Base-by-base conservation (phyloP, 2,329 filamentous ascomycete species). In the Lasiodiplodia theobromae region DNA sequence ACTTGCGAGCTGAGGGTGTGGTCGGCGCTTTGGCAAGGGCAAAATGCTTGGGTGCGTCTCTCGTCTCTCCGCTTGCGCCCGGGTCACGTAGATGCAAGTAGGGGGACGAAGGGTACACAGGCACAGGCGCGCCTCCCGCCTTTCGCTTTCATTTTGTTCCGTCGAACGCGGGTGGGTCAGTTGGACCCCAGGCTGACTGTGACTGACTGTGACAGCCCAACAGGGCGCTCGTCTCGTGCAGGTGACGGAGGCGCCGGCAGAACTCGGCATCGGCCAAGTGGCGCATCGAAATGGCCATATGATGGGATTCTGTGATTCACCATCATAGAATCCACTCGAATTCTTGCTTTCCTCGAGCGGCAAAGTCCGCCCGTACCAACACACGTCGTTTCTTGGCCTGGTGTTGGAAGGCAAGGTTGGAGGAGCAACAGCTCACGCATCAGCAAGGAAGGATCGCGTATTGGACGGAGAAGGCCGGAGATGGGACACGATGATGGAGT, bases 201-300 rank as follows among this genome's bases (percentile, higher is more conserved):
- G 57, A 62, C 57, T 16, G 25, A 62, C 34, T 49, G 58, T 64
- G 60, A 64, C 60, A 64, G 60, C 60, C 60, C 60, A 38, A 52
- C 60, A 64, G 44, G 60, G 60, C 60, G 60, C 31, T 23, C 10
- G 11, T 31, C 60, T 37, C 60, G 60, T 64, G 60, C 44, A 7
- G 28, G 11, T 47, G 28, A 44, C 25, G 11, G n/a, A 37, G 31
- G 28, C n/a, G 31, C 25, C 56, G 57, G 57, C 38, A 49, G 7
- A 21, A 44, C 57, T 62, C 57, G 23, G 25, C 34, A 57, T 49
- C 38, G 57, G 40, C 34, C 40, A 25, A 14, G 58, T 62, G 40
- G 58, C 58, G 58, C 58, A 49, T 21, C 38, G 38, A 23, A 37
- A 57, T 23, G 18, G 40, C 37, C 56, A 21, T 44, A 21, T 34